Evolutionary conservation across 768 basidiomycete species (phyloP), one percentile per base, ranked within the genome.

Genomic region (Cystobasidium onofrii): DNA sequence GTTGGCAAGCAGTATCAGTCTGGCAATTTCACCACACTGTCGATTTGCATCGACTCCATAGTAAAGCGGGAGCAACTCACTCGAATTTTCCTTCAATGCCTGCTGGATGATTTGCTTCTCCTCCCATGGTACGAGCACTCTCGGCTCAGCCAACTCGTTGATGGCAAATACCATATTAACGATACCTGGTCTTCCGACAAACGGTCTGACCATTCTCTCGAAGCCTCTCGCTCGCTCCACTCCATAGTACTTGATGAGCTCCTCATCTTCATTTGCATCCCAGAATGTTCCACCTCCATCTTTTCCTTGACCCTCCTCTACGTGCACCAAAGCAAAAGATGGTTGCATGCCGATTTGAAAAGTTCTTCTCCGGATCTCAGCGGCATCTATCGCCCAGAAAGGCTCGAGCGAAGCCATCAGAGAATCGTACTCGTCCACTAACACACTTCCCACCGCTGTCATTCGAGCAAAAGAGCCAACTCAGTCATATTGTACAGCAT

Each of bases 391-490:
- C 29, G 62, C 72, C 64, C 72, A 77, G 74, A 77, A 79, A 46
- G 77, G 75, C 50, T 76, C 54, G 41, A 79, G 41, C 46, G 78
- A 78, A 43, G 44, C 44, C 50, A 66, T 66, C 27, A 76, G 76
- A 2, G 74, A 62, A 73, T 78, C 77, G 65, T 78, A 79, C 50
- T 79, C 79, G 73, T 79, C 79, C 61, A 79, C 74, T 64, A 75
- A 43, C 3, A 73, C 43, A 23, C 33, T 69, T 2, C 62, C 39
- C 4, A 27, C 33, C 33, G 34, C 60, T 73, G 62, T 31, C 27
- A 69, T 41, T 20, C n/a, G 20, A 65, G 27, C 39, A 31, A 29
- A 18, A 27, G n/a, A n/a, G n/a, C n/a, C 15, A 27, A 64, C 29
- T 67, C 7, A 7, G 43, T 44, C n/a, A 67, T 6, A 70, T 10